Evolutionary conservation across 176 grass and related monocot genomes (phyloP).

Genomic region (Chloris gayana): DNA sequence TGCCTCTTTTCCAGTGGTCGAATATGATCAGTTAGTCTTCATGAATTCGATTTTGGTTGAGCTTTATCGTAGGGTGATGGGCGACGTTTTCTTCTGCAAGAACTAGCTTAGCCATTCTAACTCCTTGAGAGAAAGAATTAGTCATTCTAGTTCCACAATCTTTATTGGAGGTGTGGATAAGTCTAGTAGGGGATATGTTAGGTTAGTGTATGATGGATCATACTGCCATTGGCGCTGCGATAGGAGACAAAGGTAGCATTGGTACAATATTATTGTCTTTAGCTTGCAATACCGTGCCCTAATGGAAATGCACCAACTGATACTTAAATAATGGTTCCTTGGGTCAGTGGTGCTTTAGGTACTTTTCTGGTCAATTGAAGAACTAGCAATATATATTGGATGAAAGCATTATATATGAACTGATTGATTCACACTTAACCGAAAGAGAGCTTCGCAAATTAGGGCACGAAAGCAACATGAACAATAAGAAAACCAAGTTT

Average conservation of each 20-base stretch:
- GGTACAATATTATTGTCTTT: constrained; percentile 38
- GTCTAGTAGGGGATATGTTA: constrained; percentile 36
- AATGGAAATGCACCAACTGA: constrained; percentile 27
- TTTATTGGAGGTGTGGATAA: constrained; percentile 13
- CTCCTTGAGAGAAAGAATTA: background rate
- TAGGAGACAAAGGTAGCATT: constrained; percentile 30
- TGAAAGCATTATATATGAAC: constrained; percentile 9
- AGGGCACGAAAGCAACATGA: constrained; percentile 48
- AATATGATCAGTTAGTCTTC: background rate
- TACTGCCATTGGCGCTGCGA: constrained; percentile 28
- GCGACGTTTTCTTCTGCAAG: background rate
- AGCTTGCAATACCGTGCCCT: constrained; percentile 38
- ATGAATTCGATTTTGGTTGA: background rate
- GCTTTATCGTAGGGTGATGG: background rate
- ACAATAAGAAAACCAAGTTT: constrained; percentile 38
- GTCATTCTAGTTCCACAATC: background rate
- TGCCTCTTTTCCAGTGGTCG: background rate
- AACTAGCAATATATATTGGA: constrained; percentile 41
- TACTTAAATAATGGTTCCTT: constrained; percentile 35
- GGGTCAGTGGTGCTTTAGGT: constrained; percentile 46
- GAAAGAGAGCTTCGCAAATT: constrained; percentile 43
- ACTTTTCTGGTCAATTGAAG: constrained; percentile 45
- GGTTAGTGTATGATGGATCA: constrained; percentile 24
- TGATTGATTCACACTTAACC: constrained; percentile 34
- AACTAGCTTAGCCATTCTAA: background rate